Base-by-base conservation (phyloP, 177 flowering plant genomes). In the Vitis hybrid region DNA sequence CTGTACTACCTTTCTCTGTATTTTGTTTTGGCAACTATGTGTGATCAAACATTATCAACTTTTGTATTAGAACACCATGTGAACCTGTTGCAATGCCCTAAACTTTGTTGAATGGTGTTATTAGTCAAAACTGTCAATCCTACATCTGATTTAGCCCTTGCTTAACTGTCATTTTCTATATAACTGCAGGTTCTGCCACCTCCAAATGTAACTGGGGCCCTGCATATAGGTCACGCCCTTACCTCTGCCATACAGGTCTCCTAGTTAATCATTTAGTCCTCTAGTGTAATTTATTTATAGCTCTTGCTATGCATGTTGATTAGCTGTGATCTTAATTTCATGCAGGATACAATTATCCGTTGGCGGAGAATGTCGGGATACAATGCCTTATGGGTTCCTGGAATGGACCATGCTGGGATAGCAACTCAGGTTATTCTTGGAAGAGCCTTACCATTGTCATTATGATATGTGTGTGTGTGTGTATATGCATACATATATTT, bases 391-490 rank as follows among this genome's bases (percentile, higher is more conserved):
- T 96, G 99, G 99, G 92, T 96, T 52, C 99, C 99, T 65, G 99
- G 99, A 48, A 82, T 87, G 88, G 99, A 96, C 65, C 99, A 95
- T 84, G 99, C 99, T 72, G 98, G 98, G 66, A 95, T 93, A 73
- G 97, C 99, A n/a, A 93, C 99, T 48, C 99, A 95, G 97, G 99
- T 93, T 59, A 65, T 7, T 12, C 62, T 67, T 16, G 50, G 31
- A 20, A 63, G 65, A 29, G 5, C 20, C 39, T 31, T 15, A 59
- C 5, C 26, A 51, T 1, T 52, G 19, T 20, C 26, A 16, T n/a
- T 65, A 51, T 53, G 55, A 51, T 39, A 63, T 65, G 14, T 60
- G 16, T 13, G 22, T 62, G 15, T 52, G 48, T 50, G 48, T 14
- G 20, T 10, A 16, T 59, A 2, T 45, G 1, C 6, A 49, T 56